Base-by-base conservation (phyloP, 306 rosid species). In the Castanea crenata region DNA sequence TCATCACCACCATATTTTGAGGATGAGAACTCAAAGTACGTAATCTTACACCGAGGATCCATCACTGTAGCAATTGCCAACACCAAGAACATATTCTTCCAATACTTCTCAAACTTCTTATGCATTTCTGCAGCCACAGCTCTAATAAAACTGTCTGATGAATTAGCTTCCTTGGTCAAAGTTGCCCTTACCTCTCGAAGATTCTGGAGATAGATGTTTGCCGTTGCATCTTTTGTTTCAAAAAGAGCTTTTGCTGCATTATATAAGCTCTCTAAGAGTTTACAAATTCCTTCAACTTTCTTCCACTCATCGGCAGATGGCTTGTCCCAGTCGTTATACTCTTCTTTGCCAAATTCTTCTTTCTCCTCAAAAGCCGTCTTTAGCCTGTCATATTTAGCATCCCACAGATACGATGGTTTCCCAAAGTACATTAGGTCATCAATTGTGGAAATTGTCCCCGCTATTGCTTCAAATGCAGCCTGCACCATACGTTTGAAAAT, bases 31-130 rank as follows among this genome's bases (percentile, higher is more conserved):
- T 79, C 82, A 6, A 79, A 20, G 27, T 31, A 79, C 5, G 32
- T 72, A 55, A 79, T 35, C 59, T 71, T 72, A 52, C 73, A 73
- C 41, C 67, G 77, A 72, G 82, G 82, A 65, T 79, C 78, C 73
- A 79, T 46, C 59, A 46, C 82, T 29, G 65, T 32, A 51, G 78
- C 54, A 16, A 73, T 73, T n/a, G 82, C 73, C 78, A 51, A 0
- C 61, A 62, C 14, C 78, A 79, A 20, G 78, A 79, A 79, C 56
- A 32, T 79, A 55, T 61, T 64, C 9, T 73, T 55, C 77, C 73
- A 79, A 21, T 62, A 79, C 72, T 79, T 34, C 20, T 52, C 74
- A 51, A 79, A 67, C 38, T 54, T 59, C 74, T 52, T n/a, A 41
- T 61, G 29, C 82, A 72, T 72, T 46, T 41, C 65, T 16, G 32